Base-by-base conservation (phyloP, 176 grass and related monocot species). In the Avena atlantica region DNA sequence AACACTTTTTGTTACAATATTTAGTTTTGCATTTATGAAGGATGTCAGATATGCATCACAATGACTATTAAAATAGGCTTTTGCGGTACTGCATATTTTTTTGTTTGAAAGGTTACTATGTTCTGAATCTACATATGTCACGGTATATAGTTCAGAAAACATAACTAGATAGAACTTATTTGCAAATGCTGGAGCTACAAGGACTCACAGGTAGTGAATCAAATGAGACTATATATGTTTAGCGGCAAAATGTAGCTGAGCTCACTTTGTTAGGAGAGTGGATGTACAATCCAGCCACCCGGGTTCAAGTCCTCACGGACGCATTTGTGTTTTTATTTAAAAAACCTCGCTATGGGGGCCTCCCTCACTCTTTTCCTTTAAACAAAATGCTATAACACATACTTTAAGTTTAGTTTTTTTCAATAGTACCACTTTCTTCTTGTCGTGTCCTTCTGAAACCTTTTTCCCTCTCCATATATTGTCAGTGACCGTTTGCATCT, bases 401-500 rank as follows among this genome's bases (percentile, higher is more conserved):
- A 59, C 13, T 13, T 23, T 69, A 77, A 70, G 36, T 70, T 48
- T 76, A 63, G 4, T 85, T 90, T 69, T 77, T 86, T 90, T 59
- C 13, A 76, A 37, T 77, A 53, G 10, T 80, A 63, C 20, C 37
- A 49, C 55, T 72, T 34, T 34, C 31, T n/a, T 86, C 24, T 69
- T 67, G n/a, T 51, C 23, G 40, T 81, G 49, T 74, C 31, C 66
- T 85, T 19, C 78, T 70, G 6, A 78, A 85, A 24, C 37, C n/a
- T 50, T 52, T 52, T 73, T 78, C 2, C 51, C 8, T 73, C 78
- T 74, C 58, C 48, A 75, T 91, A 42, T 86, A 47, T 90, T 73
- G 6, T 83, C 82, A 98, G 96, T 86, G 91, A 94, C 29, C 81
- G 91, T 70, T 77, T 89, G 47, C 83, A 90, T 91, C 83, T 98